Percentiles rank a stretch among this genome's conserved stretches.
Evolutionary conservation across 768 basidiomycete genomes (phyloP).

Genomic region (Suillus luteus): DNA sequence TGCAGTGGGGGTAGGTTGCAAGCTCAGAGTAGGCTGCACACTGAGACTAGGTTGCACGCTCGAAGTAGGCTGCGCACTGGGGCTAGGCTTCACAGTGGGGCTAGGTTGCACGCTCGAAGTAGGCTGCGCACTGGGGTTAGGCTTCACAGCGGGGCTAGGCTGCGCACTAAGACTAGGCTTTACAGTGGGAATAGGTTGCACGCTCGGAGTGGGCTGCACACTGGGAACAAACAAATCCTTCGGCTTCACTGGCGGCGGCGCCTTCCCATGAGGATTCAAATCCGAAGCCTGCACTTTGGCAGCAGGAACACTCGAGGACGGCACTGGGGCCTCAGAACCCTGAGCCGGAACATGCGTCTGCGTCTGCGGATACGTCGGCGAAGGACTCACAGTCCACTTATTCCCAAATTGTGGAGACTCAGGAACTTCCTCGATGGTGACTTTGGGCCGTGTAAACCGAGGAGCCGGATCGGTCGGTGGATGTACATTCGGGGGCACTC

Average conservation of each 20-base stretch:
- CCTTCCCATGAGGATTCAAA: conserved; percentile 17
- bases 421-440: conserved; percentile 31
- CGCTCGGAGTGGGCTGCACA: background rate
- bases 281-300: conserved; percentile 13
- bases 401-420: conserved; percentile 23
- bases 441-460: conserved; percentile 26
- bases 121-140: background rate
- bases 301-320: conserved; percentile 1
- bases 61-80: background rate
- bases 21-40: background rate
- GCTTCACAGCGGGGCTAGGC: background rate
- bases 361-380: conserved; percentile 11
- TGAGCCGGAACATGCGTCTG: conserved; percentile 14
- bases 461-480: conserved; percentile 14
- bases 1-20: background rate
- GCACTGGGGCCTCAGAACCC: conserved; percentile 14
- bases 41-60: background rate
- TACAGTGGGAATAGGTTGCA: background rate
- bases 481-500: background rate
- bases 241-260: conserved; percentile 25
- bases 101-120: background rate
- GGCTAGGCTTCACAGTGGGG: background rate
- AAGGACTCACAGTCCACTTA: conserved; percentile 9
- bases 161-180: background rate
- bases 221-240: conserved; percentile 17